Conservation (phyloP, 1,284 basidiomycete species). For the Rhodotorula sp. region DNA sequence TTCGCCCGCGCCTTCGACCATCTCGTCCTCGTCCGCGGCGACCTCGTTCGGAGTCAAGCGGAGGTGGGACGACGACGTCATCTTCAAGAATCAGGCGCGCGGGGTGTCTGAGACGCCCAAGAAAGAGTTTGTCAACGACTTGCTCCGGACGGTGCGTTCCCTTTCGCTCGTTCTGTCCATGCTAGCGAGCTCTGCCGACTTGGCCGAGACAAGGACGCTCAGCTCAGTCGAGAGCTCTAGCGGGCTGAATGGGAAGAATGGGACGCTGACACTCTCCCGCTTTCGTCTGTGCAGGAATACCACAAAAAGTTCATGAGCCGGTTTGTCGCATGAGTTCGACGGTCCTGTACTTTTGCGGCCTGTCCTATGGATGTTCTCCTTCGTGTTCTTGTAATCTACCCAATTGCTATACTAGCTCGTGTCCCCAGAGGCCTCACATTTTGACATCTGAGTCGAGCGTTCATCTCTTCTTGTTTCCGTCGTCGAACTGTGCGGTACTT, state of each 20-base stretch:
- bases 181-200: neutral
- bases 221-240: no score
- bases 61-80: conserved; percentile 84
- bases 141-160: conserved; percentile 63
- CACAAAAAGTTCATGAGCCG: conserved; percentile 29
- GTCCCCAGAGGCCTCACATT: no score
- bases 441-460: no score
- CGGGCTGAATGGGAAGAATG: neutral
- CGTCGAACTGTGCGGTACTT: neutral
- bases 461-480: no score
- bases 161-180: neutral
- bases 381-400: no score
- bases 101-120: conserved; percentile 60
- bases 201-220: no score
- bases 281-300: conserved; percentile 6
- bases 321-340: conserved; percentile 10
- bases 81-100: conserved; percentile 95
- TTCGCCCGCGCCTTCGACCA: conserved; percentile 57
- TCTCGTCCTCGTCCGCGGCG: conserved; percentile 63
- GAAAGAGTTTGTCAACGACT: conserved; percentile 83
- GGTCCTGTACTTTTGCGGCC: neutral
- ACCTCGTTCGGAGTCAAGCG: conserved; percentile 75
- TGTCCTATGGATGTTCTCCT: no score
- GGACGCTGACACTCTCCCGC: neutral
- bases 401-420: no score